Evolutionary conservation across 371 early-diverging fungal genomes (phyloP).

Genomic region (Mortierella sp.): DNA sequence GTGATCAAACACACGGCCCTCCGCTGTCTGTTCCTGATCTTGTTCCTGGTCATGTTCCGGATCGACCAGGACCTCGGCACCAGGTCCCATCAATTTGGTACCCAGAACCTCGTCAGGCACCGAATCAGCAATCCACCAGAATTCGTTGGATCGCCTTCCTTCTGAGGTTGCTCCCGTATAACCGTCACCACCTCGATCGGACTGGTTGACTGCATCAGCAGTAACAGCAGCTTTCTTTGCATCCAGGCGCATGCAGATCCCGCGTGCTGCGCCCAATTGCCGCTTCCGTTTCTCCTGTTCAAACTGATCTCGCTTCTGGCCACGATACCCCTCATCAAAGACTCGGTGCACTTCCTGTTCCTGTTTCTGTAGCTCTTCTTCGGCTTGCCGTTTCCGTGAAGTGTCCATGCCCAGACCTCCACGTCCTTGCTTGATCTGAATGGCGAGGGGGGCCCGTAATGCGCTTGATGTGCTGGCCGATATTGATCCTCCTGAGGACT

Average conservation of each 20-base stretch:
- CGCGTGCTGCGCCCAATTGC: slow-evolving; percentile 33
- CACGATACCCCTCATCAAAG: slow-evolving; percentile 44
- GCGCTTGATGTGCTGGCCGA: slow-evolving; percentile 18
- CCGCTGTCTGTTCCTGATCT: slow-evolving; percentile 17
- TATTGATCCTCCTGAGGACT: neutral
- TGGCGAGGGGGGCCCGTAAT: slow-evolving; percentile 61
- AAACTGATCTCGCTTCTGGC: slow-evolving; percentile 30
- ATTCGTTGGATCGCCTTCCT: slow-evolving; percentile 35
- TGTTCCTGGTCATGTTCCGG: neutral
- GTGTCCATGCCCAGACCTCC: slow-evolving; percentile 66
- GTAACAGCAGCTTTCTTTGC: slow-evolving; percentile 41
- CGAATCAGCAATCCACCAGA: slow-evolving; percentile 52
- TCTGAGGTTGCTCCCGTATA: neutral
- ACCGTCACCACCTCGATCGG: no score
- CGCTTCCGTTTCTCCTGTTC: slow-evolving; percentile 36
- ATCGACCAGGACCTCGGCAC: slow-evolving; percentile 17
- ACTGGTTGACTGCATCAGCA: no score
- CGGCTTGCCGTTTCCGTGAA: slow-evolving; percentile 55
- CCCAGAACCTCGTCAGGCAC: slow-evolving; percentile 52
- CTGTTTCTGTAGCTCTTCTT: slow-evolving; percentile 57
- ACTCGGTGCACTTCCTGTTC: slow-evolving; percentile 16
- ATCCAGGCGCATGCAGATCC: slow-evolving; percentile 47
- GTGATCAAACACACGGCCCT: slow-evolving; percentile 24
- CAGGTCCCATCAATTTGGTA: slow-evolving; percentile 46
- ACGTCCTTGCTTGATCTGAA: slow-evolving; percentile 63